Conservation (phyloP, 2,329 filamentous ascomycete genomes). For the Claviceps humidiphila region DNA sequence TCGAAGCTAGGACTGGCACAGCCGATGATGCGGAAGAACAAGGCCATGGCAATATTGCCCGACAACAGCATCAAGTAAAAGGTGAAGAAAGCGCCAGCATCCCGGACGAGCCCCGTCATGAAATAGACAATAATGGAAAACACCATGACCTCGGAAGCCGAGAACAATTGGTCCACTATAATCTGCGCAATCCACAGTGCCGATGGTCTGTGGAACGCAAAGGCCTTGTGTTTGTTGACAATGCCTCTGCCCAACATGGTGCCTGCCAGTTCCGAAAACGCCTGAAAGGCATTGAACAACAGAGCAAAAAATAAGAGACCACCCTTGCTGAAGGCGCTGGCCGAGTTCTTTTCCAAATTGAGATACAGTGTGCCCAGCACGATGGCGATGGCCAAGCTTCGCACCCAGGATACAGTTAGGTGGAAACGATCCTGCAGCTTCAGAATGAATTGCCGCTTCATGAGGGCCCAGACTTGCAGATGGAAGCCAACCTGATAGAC, state of each 20-base stretch:
- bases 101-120: slow-evolving; percentile 56
- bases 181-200: slow-evolving; percentile 78
- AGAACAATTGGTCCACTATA: slow-evolving; percentile 62
- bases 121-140: slow-evolving; percentile 71
- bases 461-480: slow-evolving; percentile 68
- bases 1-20: slow-evolving; percentile 71
- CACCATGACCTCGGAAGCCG: slow-evolving; percentile 54
- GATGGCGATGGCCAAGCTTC: slow-evolving; percentile 59
- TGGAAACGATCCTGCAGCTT: slow-evolving; percentile 78
- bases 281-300: slow-evolving; percentile 78
- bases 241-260: slow-evolving; percentile 67
- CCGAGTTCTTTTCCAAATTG: slow-evolving; percentile 49
- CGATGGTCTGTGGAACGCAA: slow-evolving; percentile 70
- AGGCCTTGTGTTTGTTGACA: slow-evolving; percentile 73
- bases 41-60: slow-evolving; percentile 58
- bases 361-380: slow-evolving; percentile 71
- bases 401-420: slow-evolving; percentile 58
- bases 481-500: slow-evolving; percentile 78
- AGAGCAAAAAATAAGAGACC: slow-evolving; percentile 70
- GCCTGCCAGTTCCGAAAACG: slow-evolving; percentile 62
- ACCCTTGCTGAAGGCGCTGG: slow-evolving; percentile 67
- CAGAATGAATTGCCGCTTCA: slow-evolving; percentile 72
- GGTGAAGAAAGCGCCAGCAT: slow-evolving; percentile 65
- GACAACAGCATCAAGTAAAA: slow-evolving; percentile 60
- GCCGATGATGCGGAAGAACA: slow-evolving; percentile 65